These are phyloP conservation scores for Boletus rubroflammeus DNA, from an alignment of 768 basidiomycete species.

Conservation along the genomic window DNA sequence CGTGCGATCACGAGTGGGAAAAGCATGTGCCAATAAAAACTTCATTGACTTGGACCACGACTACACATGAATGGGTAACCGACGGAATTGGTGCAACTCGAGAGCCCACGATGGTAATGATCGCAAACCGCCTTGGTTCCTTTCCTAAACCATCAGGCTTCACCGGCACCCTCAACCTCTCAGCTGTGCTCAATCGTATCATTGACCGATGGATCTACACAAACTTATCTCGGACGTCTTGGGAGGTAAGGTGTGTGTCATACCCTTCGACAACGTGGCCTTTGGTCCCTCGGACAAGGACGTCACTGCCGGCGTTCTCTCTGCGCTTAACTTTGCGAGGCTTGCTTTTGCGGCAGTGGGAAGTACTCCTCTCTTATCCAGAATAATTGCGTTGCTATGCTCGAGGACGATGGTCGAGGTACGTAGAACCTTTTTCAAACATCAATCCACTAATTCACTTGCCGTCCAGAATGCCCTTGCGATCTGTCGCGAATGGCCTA, in stretches of 20 bases:
- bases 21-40: not conserved
- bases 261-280: slow-evolving; percentile 42
- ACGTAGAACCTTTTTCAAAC: not conserved
- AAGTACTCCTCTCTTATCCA: slow-evolving; percentile 4
- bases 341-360: slow-evolving; percentile 34
- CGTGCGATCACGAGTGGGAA: not conserved
- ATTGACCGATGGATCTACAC: slow-evolving; percentile 8
- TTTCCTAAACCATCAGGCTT: slow-evolving; percentile 2
- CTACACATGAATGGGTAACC: not conserved
- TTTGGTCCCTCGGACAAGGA: slow-evolving; percentile 31
- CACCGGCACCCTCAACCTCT: not conserved
- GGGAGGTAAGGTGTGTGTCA: slow-evolving; percentile 32
- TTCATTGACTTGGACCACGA: not conserved
- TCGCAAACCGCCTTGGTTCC: slow-evolving; percentile 1
- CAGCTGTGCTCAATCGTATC: not conserved
- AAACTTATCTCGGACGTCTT: slow-evolving; percentile 12
- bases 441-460: not conserved
- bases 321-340: slow-evolving; percentile 56
- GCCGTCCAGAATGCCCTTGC: slow-evolving; percentile 44
- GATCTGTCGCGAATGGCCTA: slow-evolving; percentile 49
- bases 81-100: not conserved
- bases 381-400: slow-evolving; percentile 10
- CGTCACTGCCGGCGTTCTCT: slow-evolving; percentile 49
- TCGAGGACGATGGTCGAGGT: slow-evolving; percentile 21
- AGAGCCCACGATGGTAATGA: not conserved